These are phyloP conservation scores for Talaromyces nanjingensis DNA, from an alignment of 495 filamentous ascomycete species.

Conservation along the genomic window DNA sequence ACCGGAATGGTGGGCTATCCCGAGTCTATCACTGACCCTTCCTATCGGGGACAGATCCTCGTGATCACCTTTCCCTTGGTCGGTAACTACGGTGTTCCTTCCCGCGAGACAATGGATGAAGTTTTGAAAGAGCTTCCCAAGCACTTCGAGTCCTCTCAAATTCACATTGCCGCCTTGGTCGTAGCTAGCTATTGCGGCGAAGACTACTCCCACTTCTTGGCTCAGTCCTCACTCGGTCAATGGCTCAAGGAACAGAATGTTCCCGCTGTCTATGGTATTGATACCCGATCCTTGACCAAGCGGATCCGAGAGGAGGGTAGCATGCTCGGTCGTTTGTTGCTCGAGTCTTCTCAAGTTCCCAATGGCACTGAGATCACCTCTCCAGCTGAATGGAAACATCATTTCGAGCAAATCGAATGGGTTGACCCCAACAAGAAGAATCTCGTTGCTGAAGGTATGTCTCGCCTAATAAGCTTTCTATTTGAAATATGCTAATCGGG, in stretches of 20 bases:
- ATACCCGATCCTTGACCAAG: conserved; percentile 91
- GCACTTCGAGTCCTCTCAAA: conserved; percentile 84
- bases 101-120: conserved; percentile 71
- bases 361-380: conserved; percentile 30
- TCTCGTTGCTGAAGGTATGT: conserved; percentile 87
- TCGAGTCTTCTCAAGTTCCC: conserved; percentile 51
- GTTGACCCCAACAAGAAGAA: conserved; percentile 87
- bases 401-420: conserved; percentile 59
- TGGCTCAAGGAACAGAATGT: conserved; percentile 95
- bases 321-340: conserved; percentile 88
- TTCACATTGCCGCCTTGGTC: conserved; percentile 87
- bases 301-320: conserved; percentile 87
- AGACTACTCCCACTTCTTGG: conserved; percentile 89
- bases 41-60: conserved; percentile 86
- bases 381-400: conserved; percentile 12
- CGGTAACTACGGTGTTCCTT: conserved; percentile 93
- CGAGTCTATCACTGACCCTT: conserved; percentile 89
- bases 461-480: not conserved
- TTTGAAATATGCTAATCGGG: not conserved
- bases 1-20: conserved; percentile 99
- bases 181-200: conserved; percentile 88
- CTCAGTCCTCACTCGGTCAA: conserved; percentile 76
- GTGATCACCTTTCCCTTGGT: conserved; percentile 87
- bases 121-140: conserved; percentile 77
- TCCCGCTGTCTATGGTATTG: conserved; percentile 93